Base-by-base conservation (phyloP, 345 rosid species). In the Zanthoxylum bungeanum region DNA sequence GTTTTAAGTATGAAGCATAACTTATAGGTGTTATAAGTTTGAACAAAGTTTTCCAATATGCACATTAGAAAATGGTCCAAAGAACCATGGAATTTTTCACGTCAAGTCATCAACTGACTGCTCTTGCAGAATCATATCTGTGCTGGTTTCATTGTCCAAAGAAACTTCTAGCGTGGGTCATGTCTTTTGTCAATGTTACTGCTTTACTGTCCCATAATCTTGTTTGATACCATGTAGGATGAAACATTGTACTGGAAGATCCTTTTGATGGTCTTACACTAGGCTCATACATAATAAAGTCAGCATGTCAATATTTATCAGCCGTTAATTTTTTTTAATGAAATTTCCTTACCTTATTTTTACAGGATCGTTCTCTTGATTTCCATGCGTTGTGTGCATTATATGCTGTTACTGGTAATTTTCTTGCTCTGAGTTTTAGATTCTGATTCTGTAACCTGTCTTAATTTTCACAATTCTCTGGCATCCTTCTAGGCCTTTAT, bases 351-450 rank as follows among this genome's bases (percentile, higher is more conserved):
- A n/a, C 51, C 61, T 55, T 61, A 64, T 63, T 47, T 37, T 46
- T 70, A 47, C 97, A 96, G 99, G 99, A 96, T 79, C 99, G 97
- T 3, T 96, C 99, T 70, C 92, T 93, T 49, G 99, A 96, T 80
- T 96, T 96, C 58, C 73, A 64, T 10, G 89, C 83, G 46, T 78
- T 96, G 52, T 96, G 98, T 77, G 99, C 99, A 44, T 73, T 93
- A 51, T 96, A 96, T 72, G 98, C 98, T 51, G 97, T 96, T 78
- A 96, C 99, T 24, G 99, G 99, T 96, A 4, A 46, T 68, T 49
- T 69, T 64, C 40, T 37, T 28, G 22, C 72, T 76, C 53, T 7
- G 39, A 3, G 37, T 60, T n/a, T 61, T 44, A 21, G 28, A 25
- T 33, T 65, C 55, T 55, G 28, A 25, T 33, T 65, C 55, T 55